Conservation (phyloP, 148 eudicot species). For the Hydrangea macrophylla region DNA sequence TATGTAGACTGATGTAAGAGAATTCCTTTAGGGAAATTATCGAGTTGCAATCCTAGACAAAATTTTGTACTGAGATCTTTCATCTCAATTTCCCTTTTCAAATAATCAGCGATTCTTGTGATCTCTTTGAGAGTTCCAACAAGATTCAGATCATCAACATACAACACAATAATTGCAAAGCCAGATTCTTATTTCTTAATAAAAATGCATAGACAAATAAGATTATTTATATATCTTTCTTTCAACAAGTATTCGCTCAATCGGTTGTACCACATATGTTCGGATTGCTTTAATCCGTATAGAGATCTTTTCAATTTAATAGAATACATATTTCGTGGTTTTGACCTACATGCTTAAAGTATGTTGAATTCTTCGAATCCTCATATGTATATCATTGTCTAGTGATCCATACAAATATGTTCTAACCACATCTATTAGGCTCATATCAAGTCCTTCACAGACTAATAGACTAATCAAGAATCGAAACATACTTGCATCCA, state of each 20-base stretch:
- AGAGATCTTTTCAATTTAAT: conserved; percentile 4
- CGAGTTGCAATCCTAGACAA: too few relatives aligned
- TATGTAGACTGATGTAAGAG: too few relatives aligned
- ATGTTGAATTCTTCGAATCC: background rate
- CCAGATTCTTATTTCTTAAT: too few relatives aligned
- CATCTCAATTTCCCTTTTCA: too few relatives aligned
- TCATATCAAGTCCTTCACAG: background rate
- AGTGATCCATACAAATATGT: conserved; percentile 9
- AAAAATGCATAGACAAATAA: too few relatives aligned
- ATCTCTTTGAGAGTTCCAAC: too few relatives aligned
- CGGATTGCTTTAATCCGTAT: conserved; percentile 13
- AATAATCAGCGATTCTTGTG: too few relatives aligned
- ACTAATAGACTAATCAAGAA: background rate
- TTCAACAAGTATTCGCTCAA: conserved; percentile 3
- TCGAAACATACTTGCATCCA: background rate
- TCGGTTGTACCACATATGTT: background rate
- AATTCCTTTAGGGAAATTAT: too few relatives aligned
- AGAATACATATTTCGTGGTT: background rate
- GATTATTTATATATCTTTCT: too few relatives aligned
- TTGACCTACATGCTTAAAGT: background rate
- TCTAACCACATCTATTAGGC: conserved; percentile 4
- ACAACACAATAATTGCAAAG: too few relatives aligned
- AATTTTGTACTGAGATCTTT: too few relatives aligned
- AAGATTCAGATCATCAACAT: too few relatives aligned
- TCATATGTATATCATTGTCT: conserved; percentile 4